phyloP scores from a whole-genome alignment of 352 stramenopile species.

The Phytophthora hibernalis region DNA sequence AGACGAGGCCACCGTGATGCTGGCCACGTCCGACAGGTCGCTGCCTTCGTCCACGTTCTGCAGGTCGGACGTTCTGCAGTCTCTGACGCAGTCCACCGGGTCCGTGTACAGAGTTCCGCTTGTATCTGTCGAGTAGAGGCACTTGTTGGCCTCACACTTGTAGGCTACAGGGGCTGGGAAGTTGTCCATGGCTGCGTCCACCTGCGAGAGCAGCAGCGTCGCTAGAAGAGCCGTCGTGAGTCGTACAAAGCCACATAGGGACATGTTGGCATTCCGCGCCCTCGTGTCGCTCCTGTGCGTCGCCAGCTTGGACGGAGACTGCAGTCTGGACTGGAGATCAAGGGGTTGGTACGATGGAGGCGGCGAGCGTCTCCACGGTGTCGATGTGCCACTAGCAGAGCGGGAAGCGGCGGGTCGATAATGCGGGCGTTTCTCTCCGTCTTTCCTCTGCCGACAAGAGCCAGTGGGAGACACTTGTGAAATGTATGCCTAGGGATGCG shows the following conservation, averaged over 20 bases:
- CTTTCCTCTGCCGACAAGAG: conserved; percentile 36
- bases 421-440: conserved; percentile 29
- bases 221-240: background rate
- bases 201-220: background rate
- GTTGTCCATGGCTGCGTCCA: conserved; percentile 14
- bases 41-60: conserved; percentile 53
- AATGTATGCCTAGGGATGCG: conserved; percentile 15
- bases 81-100: conserved; percentile 58
- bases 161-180: conserved; percentile 55
- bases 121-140: conserved; percentile 52
- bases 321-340: conserved; percentile 5
- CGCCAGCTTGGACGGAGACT: conserved; percentile 26
- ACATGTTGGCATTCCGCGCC: conserved; percentile 36
- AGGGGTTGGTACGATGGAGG: conserved; percentile 20
- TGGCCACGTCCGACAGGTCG: conserved; percentile 57
- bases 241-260: conserved; percentile 17
- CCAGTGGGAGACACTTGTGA: conserved; percentile 24
- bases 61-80: conserved; percentile 51
- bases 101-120: conserved; percentile 43
- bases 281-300: conserved; percentile 1
- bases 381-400: background rate
- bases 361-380: conserved; percentile 18
- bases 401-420: background rate
- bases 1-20: conserved; percentile 54
- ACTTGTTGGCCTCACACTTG: conserved; percentile 55